phyloP scores from a whole-genome alignment of 352 stramenopile genomes.

The Phytopythium ostracodes region DNA sequence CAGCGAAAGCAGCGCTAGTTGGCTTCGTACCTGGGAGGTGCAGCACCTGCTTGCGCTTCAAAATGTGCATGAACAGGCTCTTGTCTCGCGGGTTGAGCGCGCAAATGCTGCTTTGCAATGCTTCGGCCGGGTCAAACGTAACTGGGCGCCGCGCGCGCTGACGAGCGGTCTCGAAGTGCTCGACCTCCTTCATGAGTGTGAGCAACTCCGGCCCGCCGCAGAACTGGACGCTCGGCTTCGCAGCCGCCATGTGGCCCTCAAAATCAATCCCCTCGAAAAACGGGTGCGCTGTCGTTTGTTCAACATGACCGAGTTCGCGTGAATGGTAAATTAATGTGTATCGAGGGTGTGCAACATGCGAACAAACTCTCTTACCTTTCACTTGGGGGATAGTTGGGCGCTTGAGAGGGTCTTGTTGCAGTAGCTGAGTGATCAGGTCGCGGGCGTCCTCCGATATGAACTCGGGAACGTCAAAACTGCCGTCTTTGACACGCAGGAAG shows the following conservation, averaged over 20 bases:
- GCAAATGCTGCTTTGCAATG: slow-evolving; percentile 35
- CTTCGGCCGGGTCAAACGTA: slow-evolving; percentile 20
- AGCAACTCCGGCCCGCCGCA: slow-evolving; percentile 37
- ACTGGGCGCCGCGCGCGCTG: slow-evolving; percentile 14
- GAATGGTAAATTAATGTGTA: background rate
- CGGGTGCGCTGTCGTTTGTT: slow-evolving; percentile 37
- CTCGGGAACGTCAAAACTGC: slow-evolving; percentile 45
- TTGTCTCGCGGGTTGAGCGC: slow-evolving; percentile 25
- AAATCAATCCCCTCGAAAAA: slow-evolving; percentile 79
- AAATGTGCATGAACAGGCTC: slow-evolving; percentile 70
- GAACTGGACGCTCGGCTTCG: slow-evolving; percentile 32
- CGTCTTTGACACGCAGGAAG: slow-evolving; percentile 69
- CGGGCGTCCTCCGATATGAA: slow-evolving; percentile 61
- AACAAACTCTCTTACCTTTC: slow-evolving; percentile 41
- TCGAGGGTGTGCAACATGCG: background rate
- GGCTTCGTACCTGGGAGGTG: slow-evolving; percentile 42
- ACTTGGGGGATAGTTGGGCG: slow-evolving; percentile 43
- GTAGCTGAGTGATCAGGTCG: slow-evolving; percentile 55
- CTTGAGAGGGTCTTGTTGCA: slow-evolving; percentile 37
- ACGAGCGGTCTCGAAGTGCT: slow-evolving; percentile 31
- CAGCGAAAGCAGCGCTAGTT: no score
- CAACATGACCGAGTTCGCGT: slow-evolving; percentile 1
- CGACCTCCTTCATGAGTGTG: slow-evolving; percentile 38
- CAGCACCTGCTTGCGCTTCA: slow-evolving; percentile 69
- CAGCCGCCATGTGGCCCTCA: slow-evolving; percentile 40